Evolutionary conservation across 2,329 filamentous ascomycete genomes (phyloP).

Genomic region (Aspergillus unguis): DNA sequence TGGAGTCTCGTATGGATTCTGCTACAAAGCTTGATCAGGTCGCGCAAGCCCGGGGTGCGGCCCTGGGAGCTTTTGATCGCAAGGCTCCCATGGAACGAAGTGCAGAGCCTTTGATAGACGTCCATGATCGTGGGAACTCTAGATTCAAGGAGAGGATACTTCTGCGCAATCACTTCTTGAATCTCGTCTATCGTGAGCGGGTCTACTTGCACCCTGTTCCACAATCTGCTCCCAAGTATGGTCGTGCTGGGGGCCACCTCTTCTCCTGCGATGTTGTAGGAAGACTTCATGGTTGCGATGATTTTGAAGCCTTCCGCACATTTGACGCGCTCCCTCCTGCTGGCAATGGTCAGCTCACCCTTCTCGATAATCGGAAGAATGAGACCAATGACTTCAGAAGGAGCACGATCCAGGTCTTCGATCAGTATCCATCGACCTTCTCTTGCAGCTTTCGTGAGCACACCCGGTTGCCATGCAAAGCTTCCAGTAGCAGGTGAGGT

Average conservation of each 20-base stretch:
- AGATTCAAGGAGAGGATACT: conserved; percentile 65
- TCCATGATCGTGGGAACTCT: conserved; percentile 56
- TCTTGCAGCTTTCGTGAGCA: conserved; percentile 86
- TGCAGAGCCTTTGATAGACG: conserved; percentile 49
- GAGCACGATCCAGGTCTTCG: conserved; percentile 92
- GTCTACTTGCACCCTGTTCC: conserved; percentile 71
- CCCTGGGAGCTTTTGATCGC: conserved; percentile 40
- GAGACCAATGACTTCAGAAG: conserved; percentile 90
- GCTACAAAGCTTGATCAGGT: conserved; percentile 88
- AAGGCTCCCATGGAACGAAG: conserved; percentile 38
- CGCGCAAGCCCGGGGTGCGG: conserved; percentile 66
- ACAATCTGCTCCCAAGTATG: conserved; percentile 81
- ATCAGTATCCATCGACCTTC: conserved; percentile 97
- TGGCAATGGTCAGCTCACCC: conserved; percentile 85
- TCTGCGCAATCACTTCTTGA: conserved; percentile 66
- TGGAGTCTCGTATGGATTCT: conserved; percentile 67
- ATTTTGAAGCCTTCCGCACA: conserved; percentile 84
- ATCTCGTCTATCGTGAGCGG: conserved; percentile 68
- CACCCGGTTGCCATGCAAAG: conserved; percentile 88
- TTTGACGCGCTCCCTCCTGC: conserved; percentile 77
- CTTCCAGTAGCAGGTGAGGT: conserved; percentile 82
- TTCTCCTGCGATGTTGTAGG: conserved; percentile 62
- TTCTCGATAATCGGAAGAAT: conserved; percentile 89
- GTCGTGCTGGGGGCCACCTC: conserved; percentile 64
- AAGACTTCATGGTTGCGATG: conserved; percentile 82